Evolutionary conservation across 1,284 basidiomycete species (phyloP).

Genomic region (Tremellales sp.): DNA sequence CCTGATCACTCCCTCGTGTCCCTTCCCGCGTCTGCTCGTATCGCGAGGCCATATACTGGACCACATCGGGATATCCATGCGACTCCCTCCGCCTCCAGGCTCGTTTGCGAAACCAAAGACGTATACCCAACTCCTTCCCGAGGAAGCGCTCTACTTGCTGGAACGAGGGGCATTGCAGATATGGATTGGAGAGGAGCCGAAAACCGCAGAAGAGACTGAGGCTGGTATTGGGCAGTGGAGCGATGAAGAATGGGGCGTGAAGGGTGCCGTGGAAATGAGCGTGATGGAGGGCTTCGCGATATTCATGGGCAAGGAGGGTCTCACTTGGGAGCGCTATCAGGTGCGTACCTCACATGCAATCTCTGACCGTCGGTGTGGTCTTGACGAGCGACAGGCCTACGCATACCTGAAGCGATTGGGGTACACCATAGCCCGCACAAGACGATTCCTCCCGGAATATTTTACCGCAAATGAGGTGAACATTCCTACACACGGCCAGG

Average conservation of each 20-base stretch:
- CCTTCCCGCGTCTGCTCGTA: slow-evolving; percentile 59
- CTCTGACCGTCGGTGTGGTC: slow-evolving; percentile 1
- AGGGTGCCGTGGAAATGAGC: slow-evolving; percentile 88
- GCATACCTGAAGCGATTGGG: slow-evolving; percentile 87
- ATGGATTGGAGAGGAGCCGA: slow-evolving; percentile 55
- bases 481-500: slow-evolving; percentile 8
- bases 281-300: slow-evolving; percentile 84
- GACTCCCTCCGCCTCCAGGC: slow-evolving; percentile 53
- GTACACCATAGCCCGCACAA: slow-evolving; percentile 71
- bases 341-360: slow-evolving; percentile 50
- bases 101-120: slow-evolving; percentile 54
- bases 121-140: slow-evolving; percentile 73
- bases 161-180: slow-evolving; percentile 84
- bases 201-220: slow-evolving; percentile 14
- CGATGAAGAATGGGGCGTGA: slow-evolving; percentile 59
- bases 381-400: slow-evolving; percentile 63
- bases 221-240: slow-evolving; percentile 33
- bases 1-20: slow-evolving; percentile 29
- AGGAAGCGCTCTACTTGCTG: slow-evolving; percentile 88
- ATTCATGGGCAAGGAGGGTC: slow-evolving; percentile 71
- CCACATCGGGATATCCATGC: slow-evolving; percentile 66
- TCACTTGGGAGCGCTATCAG: slow-evolving; percentile 82
- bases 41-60: slow-evolving; percentile 73
- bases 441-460: slow-evolving; percentile 38
- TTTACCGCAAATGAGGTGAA: slow-evolving; percentile 25